Evolutionary conservation across 306 rosid genomes (phyloP).

Genomic region (Parietaria judaica): DNA sequence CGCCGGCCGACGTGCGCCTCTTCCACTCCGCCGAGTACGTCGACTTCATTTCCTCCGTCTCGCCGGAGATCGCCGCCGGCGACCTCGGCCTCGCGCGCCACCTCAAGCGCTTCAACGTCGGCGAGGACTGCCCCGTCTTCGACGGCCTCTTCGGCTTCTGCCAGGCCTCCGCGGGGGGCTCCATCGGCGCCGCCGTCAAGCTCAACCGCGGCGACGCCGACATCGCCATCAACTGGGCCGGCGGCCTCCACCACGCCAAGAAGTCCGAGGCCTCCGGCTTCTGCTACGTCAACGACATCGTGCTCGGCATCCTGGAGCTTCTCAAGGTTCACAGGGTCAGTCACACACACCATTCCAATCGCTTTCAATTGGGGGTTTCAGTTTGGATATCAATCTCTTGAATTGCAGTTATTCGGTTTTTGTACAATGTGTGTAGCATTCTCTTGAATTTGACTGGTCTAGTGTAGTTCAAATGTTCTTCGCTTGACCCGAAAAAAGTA

Average conservation of each 20-base stretch:
- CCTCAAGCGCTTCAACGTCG: slow-evolving; percentile 69
- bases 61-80: slow-evolving; percentile 43
- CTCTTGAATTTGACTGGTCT: no score
- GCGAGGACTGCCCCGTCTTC: slow-evolving; percentile 80
- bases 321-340: slow-evolving; percentile 80
- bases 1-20: slow-evolving; percentile 39
- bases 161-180: slow-evolving; percentile 74
- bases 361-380: no score
- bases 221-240: slow-evolving; percentile 75
- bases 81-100: slow-evolving; percentile 44
- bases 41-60: slow-evolving; percentile 49
- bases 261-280: slow-evolving; percentile 87
- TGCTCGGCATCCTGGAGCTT: slow-evolving; percentile 82
- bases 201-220: slow-evolving; percentile 62
- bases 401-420: not conserved
- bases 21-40: slow-evolving; percentile 68
- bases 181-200: slow-evolving; percentile 75
- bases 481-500: no score
- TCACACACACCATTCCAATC: no score
- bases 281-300: slow-evolving; percentile 87
- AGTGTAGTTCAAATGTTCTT: no score
- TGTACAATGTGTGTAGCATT: no score
- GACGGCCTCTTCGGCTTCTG: slow-evolving; percentile 66
- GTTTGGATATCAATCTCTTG: no score
- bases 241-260: slow-evolving; percentile 77